Base-by-base conservation (phyloP, 2,329 filamentous ascomycete species). In the Sclerotinia minor region DNA sequence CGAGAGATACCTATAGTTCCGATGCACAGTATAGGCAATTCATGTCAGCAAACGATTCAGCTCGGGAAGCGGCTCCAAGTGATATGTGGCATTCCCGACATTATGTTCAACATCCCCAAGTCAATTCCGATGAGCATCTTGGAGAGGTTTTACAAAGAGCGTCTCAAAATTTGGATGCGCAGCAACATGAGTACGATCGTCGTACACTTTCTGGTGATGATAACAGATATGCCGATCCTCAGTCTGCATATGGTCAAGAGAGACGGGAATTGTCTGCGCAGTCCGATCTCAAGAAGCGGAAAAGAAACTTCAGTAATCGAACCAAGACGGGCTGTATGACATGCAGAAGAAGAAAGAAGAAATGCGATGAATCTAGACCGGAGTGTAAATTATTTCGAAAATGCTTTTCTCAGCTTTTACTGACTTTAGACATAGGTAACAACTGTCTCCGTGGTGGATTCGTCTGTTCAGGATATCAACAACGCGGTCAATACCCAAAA, bases 261-360 rank as follows among this genome's bases (percentile, higher is more conserved):
- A 72, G 73, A 65, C 71, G 73, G 66, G 75, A 76, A 38, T 71
- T 75, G 57, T 75, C 74, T 41, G 78, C 86, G 47, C 85, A 87
- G 74, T 84, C 84, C 6, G 87, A 89, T 72, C 82, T 85, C 5
- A 90, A 90, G 78, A 90, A 90, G 78, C 81, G 89, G 60, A 92
- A 92, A 79, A 84, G 89, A 50, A 92, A 92, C 76, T 98, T 97
- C 76, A 96, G 92, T 80, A 97, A 97, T 79, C 86, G 94, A 69
- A 97, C 94, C 26, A 98, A 98, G 81, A 97, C 94, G 13, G 93
- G 94, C 44, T 98, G 94, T 78, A 87, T 96, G 79, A 98, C 94
- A 7, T 98, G 94, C 78, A 86, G 94, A 69, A 87, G 87, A 77
- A 86, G 94, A 69, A 98, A 98, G 85, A 98, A 98, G 87, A 98